Conservation (phyloP, 2,329 filamentous ascomycete species). For the Byssoonygena ceratinophila region DNA sequence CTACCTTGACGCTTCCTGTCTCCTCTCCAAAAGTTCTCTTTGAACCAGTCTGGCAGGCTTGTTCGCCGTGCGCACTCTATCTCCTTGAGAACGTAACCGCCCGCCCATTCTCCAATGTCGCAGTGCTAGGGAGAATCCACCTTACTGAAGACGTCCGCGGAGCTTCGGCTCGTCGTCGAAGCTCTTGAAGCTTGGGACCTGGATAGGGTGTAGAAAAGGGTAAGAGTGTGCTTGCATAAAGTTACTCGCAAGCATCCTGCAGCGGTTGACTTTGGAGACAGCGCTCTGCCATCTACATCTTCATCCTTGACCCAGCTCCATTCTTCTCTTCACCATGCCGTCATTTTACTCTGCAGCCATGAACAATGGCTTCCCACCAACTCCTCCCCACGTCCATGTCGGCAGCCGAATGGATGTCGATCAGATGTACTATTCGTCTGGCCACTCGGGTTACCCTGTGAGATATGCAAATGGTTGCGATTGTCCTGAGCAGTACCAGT, state of each 20-base stretch:
- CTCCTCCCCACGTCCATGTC: constrained; percentile 33
- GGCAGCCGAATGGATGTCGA: constrained; percentile 32
- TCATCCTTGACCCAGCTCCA: constrained; percentile 26
- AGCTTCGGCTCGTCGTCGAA: constrained; percentile 34
- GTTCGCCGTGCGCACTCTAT: neutral
- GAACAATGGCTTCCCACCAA: constrained; percentile 32
- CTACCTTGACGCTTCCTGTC: neutral
- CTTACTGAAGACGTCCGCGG: constrained; percentile 21
- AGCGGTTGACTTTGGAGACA: neutral
- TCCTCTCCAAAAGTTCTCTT: neutral
- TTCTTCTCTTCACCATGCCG: constrained; percentile 28
- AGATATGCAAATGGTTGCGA: constrained; percentile 38
- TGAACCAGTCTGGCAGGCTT: neutral
- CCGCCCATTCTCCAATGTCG: constrained; percentile 27
- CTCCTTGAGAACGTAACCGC: neutral
- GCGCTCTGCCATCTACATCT: constrained; percentile 27
- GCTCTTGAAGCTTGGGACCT: constrained; percentile 29
- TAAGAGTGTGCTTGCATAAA: neutral
- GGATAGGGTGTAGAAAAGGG: constrained; percentile 33
- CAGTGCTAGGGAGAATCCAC: constrained; percentile 29
- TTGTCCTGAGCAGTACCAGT: constrained; percentile 38
- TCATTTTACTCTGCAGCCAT: constrained; percentile 35
- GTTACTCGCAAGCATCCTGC: constrained; percentile 14
- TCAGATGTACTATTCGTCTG: constrained; percentile 31
- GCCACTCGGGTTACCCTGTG: constrained; percentile 30